A percentile compares a stretch with the other conserved stretches of the same genome.
These are phyloP conservation scores for Aphanocladium album DNA, from an alignment of 2,329 filamentous ascomycete species.

Conservation along the genomic window DNA sequence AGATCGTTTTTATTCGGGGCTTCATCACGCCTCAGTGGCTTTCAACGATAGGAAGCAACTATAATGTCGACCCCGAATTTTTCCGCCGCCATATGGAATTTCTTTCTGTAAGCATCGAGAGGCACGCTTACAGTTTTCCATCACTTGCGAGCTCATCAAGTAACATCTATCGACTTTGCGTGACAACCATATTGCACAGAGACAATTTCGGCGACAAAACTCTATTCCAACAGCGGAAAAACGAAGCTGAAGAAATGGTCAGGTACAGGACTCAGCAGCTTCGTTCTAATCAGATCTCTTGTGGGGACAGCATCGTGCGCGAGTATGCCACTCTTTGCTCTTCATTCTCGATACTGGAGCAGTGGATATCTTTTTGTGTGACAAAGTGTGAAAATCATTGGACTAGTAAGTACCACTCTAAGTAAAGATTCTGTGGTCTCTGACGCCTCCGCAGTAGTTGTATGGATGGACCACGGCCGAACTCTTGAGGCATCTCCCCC, in stretches of 20 bases:
- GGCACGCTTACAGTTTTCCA: conserved; percentile 9
- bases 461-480: conserved; percentile 15
- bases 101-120: conserved; percentile 7
- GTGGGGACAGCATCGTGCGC: conserved; percentile 13
- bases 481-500: conserved; percentile 13
- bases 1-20: conserved; percentile 13
- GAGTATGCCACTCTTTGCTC: conserved; percentile 14
- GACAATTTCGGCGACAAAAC: conserved; percentile 8
- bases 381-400: conserved; percentile 4
- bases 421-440: too few relatives aligned
- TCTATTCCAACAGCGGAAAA: conserved; percentile 1
- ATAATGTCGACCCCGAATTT: conserved; percentile 15
- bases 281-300: not conserved
- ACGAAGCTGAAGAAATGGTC: not conserved
- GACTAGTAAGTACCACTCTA: conserved; percentile 4
- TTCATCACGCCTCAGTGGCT: conserved; percentile 13
- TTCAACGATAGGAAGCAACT: conserved; percentile 10
- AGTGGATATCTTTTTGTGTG: conserved; percentile 15
- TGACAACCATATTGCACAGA: conserved; percentile 11
- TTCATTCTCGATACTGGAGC: conserved; percentile 13
- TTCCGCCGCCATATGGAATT: conserved; percentile 12
- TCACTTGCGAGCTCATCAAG: conserved; percentile 11
- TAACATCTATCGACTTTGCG: conserved; percentile 14
- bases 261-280: conserved; percentile 10
- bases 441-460: too few relatives aligned